Conservation (phyloP, 805 yeast genomes). For the Brettanomyces bruxellensis region DNA sequence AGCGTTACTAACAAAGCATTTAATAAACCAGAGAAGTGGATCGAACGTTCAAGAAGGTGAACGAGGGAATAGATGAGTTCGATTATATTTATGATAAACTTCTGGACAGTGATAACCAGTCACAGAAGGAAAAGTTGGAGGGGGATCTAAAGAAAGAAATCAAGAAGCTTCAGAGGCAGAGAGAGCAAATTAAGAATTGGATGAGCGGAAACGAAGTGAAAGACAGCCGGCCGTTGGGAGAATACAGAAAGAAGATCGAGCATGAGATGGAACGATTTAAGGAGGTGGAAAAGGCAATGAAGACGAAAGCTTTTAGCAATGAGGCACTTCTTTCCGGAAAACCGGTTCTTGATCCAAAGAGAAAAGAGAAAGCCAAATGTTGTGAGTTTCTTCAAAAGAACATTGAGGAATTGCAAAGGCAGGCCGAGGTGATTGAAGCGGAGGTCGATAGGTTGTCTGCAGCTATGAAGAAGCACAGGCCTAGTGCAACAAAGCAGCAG, state of each 20-base stretch:
- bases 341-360: constrained; percentile 65
- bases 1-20: constrained; percentile 3
- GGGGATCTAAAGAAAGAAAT: constrained; percentile 89
- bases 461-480: constrained; percentile 46
- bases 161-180: constrained; percentile 82
- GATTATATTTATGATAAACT: constrained; percentile 83
- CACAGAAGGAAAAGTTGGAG: constrained; percentile 91
- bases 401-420: constrained; percentile 75
- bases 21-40: constrained; percentile 58
- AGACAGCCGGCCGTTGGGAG: constrained; percentile 74
- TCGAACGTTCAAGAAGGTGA: constrained; percentile 82
- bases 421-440: constrained; percentile 70
- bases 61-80: constrained; percentile 82
- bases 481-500: constrained; percentile 43
- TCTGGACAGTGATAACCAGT: constrained; percentile 66
- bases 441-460: constrained; percentile 49
- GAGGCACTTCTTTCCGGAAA: constrained; percentile 69
- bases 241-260: constrained; percentile 62
- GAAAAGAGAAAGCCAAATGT: constrained; percentile 69
- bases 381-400: constrained; percentile 58
- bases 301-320: constrained; percentile 87
- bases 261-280: constrained; percentile 92
- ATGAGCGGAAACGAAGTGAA: constrained; percentile 83
- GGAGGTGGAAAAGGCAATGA: constrained; percentile 85
- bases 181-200: constrained; percentile 97